These are phyloP conservation scores for Claviceps sp. DNA, from an alignment of 2,329 filamentous ascomycete species.

Conservation along the genomic window DNA sequence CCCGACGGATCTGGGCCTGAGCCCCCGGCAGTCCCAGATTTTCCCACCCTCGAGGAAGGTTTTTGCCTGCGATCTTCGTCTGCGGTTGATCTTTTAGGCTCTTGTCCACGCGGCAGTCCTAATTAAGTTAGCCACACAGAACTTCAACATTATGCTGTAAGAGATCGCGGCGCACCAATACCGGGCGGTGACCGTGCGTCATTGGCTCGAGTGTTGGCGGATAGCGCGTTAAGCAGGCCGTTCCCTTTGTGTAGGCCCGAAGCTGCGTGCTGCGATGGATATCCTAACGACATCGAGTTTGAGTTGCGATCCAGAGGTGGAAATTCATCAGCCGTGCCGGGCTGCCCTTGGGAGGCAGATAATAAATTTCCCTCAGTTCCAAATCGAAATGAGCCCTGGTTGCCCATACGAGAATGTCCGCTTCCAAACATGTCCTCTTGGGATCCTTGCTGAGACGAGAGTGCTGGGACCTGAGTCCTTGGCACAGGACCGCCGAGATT, in stretches of 20 bases:
- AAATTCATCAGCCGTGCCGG: constrained; percentile 44
- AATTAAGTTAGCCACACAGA: constrained; percentile 10
- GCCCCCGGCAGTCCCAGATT: constrained; percentile 23
- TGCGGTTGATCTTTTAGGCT: constrained; percentile 19
- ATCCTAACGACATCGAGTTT: constrained; percentile 37
- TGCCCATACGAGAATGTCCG: constrained; percentile 26
- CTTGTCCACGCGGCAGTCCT: constrained; percentile 28
- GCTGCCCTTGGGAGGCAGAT: constrained; percentile 33
- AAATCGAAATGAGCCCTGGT: constrained; percentile 41
- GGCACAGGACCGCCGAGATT: constrained; percentile 35
- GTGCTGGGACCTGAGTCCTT: constrained; percentile 36
- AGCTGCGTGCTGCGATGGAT: constrained; percentile 32
- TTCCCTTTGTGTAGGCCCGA: constrained; percentile 36
- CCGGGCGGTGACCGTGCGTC: constrained; percentile 37
- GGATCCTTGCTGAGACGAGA: constrained; percentile 35
- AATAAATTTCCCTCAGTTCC: constrained; percentile 30
- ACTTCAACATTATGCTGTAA: not conserved
- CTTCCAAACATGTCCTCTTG: constrained; percentile 33
- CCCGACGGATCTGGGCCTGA: constrained; percentile 27
- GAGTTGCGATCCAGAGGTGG: constrained; percentile 44
- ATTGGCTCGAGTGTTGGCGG: constrained; percentile 38
- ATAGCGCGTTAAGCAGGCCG: constrained; percentile 50
- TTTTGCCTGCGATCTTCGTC: constrained; percentile 29
- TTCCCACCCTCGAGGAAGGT: constrained; percentile 25
- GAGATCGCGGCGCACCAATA: constrained; percentile 16